Base-by-base conservation (phyloP, 306 rosid species). In the Alnus glutinosa region DNA sequence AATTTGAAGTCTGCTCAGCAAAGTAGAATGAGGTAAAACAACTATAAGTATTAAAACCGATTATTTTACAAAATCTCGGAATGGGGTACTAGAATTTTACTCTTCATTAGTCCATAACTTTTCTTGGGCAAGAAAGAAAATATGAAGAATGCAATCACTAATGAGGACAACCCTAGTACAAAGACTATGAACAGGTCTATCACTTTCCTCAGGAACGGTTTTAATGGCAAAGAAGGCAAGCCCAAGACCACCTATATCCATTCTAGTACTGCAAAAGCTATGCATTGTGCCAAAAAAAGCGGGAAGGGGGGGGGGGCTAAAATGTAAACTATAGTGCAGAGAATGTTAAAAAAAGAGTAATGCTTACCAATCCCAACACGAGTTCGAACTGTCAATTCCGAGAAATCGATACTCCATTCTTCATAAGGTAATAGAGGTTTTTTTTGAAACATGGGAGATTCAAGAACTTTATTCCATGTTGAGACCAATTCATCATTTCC, bases 281-380 rank as follows among this genome's bases (percentile, higher is more conserved):
- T 42, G 46, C 46, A 42, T 42, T 42, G 46, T 42, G 46, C 46
- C 15, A 49, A 49, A 49, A 49, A 49, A 49, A 49, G 13, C 13
- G 52, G 15, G 52, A 14, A 4, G 10, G 6, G 8, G 6, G 6
- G 8, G 46, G 44, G 44, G 44, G 44, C 44, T 39, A 39, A 39
- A 42, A 42, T 5, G 46, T 42, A 42, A 42, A 42, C 46, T 42
- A 42, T 5, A 42, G 46, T 42, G 46, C 5, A 42, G 46, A 42
- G 46, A 42, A 42, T 42, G 46, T 68, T 59, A 46, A 15, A 36
- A 15, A 36, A 67, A 55, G 82, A 23, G 67, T 54, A 70, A 75
- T 83, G 67, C 90, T 85, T 84, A 91, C 99, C 99, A 68, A 96
- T 96, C 70, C 99, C 99, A 61, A 96, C 95, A 58, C 99, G 99